Percentiles rank a stretch among this genome's conserved stretches.
Conservation (phyloP, 768 basidiomycete genomes). For the Hygrophoropsis aurantiaca region DNA sequence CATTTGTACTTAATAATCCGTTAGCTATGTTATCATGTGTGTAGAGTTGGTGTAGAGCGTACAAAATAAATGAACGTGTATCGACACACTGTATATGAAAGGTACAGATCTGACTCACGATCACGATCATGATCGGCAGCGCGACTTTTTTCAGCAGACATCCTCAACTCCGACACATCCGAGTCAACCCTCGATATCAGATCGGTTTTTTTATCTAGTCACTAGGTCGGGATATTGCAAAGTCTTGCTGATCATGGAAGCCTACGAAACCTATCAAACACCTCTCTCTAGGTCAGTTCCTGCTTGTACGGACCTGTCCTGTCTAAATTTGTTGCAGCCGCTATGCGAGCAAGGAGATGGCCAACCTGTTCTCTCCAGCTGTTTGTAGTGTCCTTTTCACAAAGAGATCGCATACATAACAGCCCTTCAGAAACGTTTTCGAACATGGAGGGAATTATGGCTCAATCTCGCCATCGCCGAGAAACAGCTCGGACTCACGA, state of each 20-base stretch:
- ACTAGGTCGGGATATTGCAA: too few relatives aligned
- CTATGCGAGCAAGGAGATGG: conserved; percentile 99
- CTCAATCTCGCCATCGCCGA: conserved; percentile 95
- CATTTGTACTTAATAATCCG: too few relatives aligned
- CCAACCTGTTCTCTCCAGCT: conserved; percentile 90
- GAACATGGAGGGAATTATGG: conserved; percentile 95
- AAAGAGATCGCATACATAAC: background rate
- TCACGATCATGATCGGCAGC: too few relatives aligned
- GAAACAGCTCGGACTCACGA: conserved; percentile 89
- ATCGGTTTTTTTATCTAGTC: too few relatives aligned
- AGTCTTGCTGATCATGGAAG: conserved; percentile 48
- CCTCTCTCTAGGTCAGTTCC: conserved; percentile 71
- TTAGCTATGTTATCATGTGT: too few relatives aligned
- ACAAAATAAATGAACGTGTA: too few relatives aligned
- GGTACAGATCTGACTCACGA: too few relatives aligned
- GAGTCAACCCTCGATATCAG: too few relatives aligned
- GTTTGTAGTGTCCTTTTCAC: conserved; percentile 44
- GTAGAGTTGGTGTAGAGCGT: too few relatives aligned
- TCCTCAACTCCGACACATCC: too few relatives aligned
- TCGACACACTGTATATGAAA: too few relatives aligned
- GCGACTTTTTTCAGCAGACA: too few relatives aligned
- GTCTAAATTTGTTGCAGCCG: conserved; percentile 52
- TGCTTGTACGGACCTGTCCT: background rate
- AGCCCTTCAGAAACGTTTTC: conserved; percentile 77
- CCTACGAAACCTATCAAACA: conserved; percentile 74